Base-by-base conservation (phyloP, 2,329 filamentous ascomycete species). In the Ophiosphaerella korrae region DNA sequence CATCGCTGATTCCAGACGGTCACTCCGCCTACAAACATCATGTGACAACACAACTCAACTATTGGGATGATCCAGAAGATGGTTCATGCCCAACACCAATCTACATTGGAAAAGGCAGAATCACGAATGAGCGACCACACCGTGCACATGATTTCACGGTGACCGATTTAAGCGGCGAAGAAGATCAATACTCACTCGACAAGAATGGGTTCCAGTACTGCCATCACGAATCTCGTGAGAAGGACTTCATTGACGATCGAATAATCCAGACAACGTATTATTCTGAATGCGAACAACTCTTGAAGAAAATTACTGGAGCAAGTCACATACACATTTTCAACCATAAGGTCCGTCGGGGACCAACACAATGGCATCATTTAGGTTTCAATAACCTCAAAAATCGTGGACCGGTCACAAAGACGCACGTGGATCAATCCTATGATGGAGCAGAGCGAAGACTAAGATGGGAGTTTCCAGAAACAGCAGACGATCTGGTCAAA, bases 261-360 rank as follows among this genome's bases (percentile, higher is more conserved):
- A 37, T 18, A 12, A 62, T 66, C 16, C 41, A 46, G 40, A 33
- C 49, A 21, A 18, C 21, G 1, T 66, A 66, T 42, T 66, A 64
- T 33, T 21, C 53, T 3, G 61, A 66, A 53, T 64, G 61, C 37
- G 42, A 50, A 24, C 33, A 60, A 29, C 63, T 75, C 44, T 54
- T 74, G 29, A 69, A 64, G 40, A n/a, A 49, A 2, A 82, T 81
- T 36, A 85, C 83, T 14, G 83, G 82, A 1, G 82, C 78, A 8
- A 67, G 76, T 2, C 78, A 78, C n/a, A 69, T 85, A 52, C 78
- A 82, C 71, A 83, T 86, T 63, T 87, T 86, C 64, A 82, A 84
- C 67, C 83, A 86, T 71, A 84, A 82, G 12, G 81, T 86, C 57
- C 78, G 78, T 21, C 76, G 78, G 37, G 64, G 68, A 29, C 61